Percentiles rank a stretch among this genome's conserved stretches.
phyloP scores from a whole-genome alignment of 2,329 filamentous ascomycete genomes.

The Diaporthe ampelina region DNA sequence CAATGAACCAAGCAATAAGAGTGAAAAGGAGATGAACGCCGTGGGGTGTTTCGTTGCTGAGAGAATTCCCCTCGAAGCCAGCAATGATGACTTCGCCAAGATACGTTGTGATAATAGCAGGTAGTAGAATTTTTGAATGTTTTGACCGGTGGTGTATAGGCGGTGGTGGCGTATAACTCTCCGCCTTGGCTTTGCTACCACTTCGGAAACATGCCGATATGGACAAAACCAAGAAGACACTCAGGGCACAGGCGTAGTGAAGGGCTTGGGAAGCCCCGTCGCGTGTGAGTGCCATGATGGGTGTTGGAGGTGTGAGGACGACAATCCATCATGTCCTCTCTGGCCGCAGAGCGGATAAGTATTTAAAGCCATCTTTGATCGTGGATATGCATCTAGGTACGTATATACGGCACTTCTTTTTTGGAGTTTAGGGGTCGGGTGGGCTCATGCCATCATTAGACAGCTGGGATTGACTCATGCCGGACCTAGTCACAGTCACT shows the following conservation, averaged over 20 bases:
- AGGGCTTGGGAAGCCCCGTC: slow-evolving; percentile 7
- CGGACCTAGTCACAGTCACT: neutral
- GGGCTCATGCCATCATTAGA: neutral
- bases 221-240: neutral
- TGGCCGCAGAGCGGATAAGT: neutral
- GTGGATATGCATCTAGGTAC: neutral
- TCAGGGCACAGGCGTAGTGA: slow-evolving; percentile 4
- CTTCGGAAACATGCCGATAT: neutral
- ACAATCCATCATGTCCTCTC: neutral
- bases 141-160: neutral
- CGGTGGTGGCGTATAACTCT: neutral
- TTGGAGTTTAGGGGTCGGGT: neutral
- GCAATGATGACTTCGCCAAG: neutral
- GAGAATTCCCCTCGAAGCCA: neutral
- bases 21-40: neutral
- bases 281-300: neutral
- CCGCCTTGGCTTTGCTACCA: neutral
- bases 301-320: neutral
- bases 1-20: neutral
- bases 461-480: slow-evolving; percentile 8
- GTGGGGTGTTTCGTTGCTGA: neutral
- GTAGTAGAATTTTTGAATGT: neutral
- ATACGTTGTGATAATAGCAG: neutral
- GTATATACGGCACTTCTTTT: neutral
- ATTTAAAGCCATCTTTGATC: neutral